Conservation (phyloP, 192 early-diverging fungal species). For the Glomus cerebriforme region DNA sequence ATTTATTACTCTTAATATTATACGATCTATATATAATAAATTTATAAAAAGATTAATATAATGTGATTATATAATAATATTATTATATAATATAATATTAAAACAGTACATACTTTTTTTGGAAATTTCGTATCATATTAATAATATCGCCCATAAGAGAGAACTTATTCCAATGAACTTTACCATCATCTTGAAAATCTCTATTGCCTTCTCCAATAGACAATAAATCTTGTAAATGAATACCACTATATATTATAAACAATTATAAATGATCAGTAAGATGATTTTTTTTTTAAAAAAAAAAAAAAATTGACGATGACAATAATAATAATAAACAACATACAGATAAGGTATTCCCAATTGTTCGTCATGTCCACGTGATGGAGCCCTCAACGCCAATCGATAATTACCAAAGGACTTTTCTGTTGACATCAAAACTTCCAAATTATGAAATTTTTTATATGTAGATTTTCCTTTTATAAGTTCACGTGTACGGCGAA, state of each 20-base stretch:
- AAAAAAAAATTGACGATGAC: neutral
- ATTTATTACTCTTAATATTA: constrained; percentile 39
- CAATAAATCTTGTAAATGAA: constrained; percentile 70
- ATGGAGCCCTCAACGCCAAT: constrained; percentile 51
- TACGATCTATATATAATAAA: constrained; percentile 33
- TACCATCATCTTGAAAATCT: constrained; percentile 62
- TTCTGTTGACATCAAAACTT: constrained; percentile 67
- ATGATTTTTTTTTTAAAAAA: neutral
- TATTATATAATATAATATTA: too few relatives aligned
- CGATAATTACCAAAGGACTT: constrained; percentile 68
- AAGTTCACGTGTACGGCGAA: constrained; percentile 62
- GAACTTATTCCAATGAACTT: constrained; percentile 75
- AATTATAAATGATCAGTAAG: constrained; percentile 1
- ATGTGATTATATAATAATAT: neutral
- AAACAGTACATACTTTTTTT: constrained; percentile 37
- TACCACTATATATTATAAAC: constrained; percentile 47
- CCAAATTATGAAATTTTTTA: constrained; percentile 58
- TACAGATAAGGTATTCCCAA: constrained; percentile 81
- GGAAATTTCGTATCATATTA: constrained; percentile 60
- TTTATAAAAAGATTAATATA: neutral
- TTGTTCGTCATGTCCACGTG: constrained; percentile 36
- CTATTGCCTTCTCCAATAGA: constrained; percentile 74
- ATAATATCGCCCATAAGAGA: constrained; percentile 66
- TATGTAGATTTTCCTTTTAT: constrained; percentile 52
- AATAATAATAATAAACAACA: constrained; percentile 24